These are phyloP conservation scores for Aspergillus nomiae DNA, from an alignment of 2,329 filamentous ascomycete genomes.

Conservation along the genomic window DNA sequence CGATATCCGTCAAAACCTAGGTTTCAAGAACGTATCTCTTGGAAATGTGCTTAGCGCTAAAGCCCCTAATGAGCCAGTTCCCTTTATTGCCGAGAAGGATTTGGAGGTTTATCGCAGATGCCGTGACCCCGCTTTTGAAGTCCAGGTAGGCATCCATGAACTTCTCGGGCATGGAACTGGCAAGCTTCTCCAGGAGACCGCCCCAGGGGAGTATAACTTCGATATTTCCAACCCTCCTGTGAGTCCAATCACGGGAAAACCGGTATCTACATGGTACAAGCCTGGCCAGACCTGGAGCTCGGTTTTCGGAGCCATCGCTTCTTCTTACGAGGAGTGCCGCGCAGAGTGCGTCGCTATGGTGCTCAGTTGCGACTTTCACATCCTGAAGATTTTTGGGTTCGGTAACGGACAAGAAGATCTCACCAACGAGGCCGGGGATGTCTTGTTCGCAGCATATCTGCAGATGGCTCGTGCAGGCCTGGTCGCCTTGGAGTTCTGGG, in stretches of 20 bases:
- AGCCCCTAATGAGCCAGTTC: conserved; percentile 86
- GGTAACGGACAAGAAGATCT: conserved; percentile 76
- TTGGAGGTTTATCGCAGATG: conserved; percentile 77
- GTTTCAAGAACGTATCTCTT: conserved; percentile 75
- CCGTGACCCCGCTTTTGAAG: conserved; percentile 86
- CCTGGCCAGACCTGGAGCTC: conserved; percentile 93
- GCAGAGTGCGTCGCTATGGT: conserved; percentile 94
- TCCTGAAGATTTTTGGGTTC: conserved; percentile 89
- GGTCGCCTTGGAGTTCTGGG: conserved; percentile 88
- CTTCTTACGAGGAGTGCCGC: conserved; percentile 90
- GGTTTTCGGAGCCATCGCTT: conserved; percentile 84
- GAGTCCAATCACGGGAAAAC: conserved; percentile 76
- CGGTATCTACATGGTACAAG: conserved; percentile 86
- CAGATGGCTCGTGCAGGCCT: conserved; percentile 94
- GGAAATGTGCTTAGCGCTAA: conserved; percentile 92
- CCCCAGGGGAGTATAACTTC: conserved; percentile 83
- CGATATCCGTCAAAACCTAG: conserved; percentile 62
- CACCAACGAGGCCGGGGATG: conserved; percentile 75
- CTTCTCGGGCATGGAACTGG: conserved; percentile 87
- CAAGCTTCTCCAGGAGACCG: conserved; percentile 88
- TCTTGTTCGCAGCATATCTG: conserved; percentile 86
- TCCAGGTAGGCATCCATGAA: conserved; percentile 94
- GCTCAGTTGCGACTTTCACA: conserved; percentile 82
- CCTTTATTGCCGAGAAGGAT: conserved; percentile 81
- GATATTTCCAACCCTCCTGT: conserved; percentile 78